These are phyloP conservation scores for Fomitopsis betulina DNA, from an alignment of 1,284 basidiomycete genomes.

Conservation along the genomic window DNA sequence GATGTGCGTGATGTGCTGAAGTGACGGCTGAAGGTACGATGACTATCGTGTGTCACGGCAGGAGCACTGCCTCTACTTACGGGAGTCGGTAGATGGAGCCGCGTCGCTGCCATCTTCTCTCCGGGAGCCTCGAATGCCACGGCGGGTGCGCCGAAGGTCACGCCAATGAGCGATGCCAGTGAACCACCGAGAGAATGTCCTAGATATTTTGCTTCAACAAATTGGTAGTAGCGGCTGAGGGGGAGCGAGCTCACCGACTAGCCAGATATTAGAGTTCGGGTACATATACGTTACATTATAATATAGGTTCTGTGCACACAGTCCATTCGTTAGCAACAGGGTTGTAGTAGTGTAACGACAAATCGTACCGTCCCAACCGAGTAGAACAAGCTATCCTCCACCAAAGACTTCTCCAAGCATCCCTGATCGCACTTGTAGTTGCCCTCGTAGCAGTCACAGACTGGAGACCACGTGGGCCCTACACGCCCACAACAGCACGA, in stretches of 20 bases:
- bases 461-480: conserved; percentile 91
- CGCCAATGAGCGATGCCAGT: conserved; percentile 78
- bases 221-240: too few species aligned
- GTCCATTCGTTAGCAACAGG: neutral
- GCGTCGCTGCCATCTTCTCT: conserved; percentile 78
- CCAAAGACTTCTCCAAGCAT: conserved; percentile 78
- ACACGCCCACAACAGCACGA: conserved; percentile 96
- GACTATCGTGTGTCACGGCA: neutral
- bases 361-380: conserved; percentile 65
- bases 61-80: conserved; percentile 29
- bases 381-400: conserved; percentile 88
- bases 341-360: neutral
- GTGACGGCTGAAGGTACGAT: conserved; percentile 48
- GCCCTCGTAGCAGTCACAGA: conserved; percentile 87
- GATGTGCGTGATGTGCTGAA: conserved; percentile 74
- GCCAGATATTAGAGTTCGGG: conserved; percentile 62
- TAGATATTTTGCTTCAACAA: neutral
- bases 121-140: conserved; percentile 92
- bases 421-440: conserved; percentile 79
- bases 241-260: conserved; percentile 46
- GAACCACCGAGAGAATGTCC: conserved; percentile 86
- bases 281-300: conserved; percentile 51
- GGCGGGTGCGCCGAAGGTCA: conserved; percentile 88
- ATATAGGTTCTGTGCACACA: conserved; percentile 69
- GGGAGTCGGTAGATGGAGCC: conserved; percentile 88